phyloP scores from a whole-genome alignment of 1,139 yeast species.

The Candida neerlandica region DNA sequence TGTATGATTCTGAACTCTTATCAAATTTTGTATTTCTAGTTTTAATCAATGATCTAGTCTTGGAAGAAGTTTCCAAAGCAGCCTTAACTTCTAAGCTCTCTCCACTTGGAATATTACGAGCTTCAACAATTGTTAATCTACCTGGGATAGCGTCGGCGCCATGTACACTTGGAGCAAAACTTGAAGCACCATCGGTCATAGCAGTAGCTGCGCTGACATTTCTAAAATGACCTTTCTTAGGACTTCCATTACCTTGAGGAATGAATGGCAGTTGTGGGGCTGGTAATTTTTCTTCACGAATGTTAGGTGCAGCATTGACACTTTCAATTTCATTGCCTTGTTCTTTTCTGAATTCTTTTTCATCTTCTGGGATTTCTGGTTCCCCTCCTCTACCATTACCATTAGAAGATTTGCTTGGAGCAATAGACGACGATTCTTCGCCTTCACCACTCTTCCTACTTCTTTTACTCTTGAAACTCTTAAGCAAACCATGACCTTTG shows the following conservation, averaged over 20 bases:
- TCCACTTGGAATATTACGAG: slow-evolving; percentile 33
- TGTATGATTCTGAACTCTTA: slow-evolving; percentile 44
- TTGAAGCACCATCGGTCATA: slow-evolving; percentile 29
- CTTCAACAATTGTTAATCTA: slow-evolving; percentile 50
- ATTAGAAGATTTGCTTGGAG: slow-evolving; percentile 14
- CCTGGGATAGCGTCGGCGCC: slow-evolving; percentile 54
- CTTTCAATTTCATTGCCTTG: slow-evolving; percentile 13
- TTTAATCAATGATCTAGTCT: slow-evolving; percentile 61
- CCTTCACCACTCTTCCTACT: slow-evolving; percentile 18
- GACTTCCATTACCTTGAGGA: slow-evolving; percentile 18
- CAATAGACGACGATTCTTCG: slow-evolving; percentile 4
- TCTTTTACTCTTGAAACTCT: slow-evolving; percentile 32
- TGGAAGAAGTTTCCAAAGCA: slow-evolving; percentile 51
- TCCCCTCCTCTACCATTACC: slow-evolving; percentile 3
- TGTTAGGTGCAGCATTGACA: slow-evolving; percentile 35
- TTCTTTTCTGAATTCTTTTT: slow-evolving; percentile 16
- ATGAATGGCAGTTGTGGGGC: slow-evolving; percentile 34
- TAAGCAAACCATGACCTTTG: slow-evolving; percentile 46
- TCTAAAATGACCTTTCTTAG: slow-evolving; percentile 31
- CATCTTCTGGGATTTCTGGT: slow-evolving; percentile 16
- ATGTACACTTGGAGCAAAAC: slow-evolving; percentile 42
- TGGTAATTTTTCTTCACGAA: slow-evolving; percentile 39
- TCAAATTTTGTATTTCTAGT: slow-evolving; percentile 62
- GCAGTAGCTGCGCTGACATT: slow-evolving; percentile 25
- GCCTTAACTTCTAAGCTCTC: slow-evolving; percentile 51